These are phyloP conservation scores for Bolboschoenus planiculmis DNA, from an alignment of 176 grass and related monocot genomes.

Conservation along the genomic window DNA sequence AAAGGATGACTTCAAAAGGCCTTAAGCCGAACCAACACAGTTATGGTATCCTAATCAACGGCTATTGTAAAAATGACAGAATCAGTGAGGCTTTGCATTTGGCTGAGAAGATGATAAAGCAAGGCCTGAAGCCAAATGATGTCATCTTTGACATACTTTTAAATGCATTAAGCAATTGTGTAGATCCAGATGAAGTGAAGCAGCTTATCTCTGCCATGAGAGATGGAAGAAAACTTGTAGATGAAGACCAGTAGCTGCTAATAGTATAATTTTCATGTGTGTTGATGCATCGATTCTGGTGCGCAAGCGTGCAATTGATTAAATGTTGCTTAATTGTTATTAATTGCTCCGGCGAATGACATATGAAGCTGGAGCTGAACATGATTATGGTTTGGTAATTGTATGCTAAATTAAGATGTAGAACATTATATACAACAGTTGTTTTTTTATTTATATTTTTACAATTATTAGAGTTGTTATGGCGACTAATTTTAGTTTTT, in stretches of 20 bases:
- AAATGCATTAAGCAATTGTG: not conserved
- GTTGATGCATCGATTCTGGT: no score
- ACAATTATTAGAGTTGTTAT: no score
- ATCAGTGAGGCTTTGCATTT: not conserved
- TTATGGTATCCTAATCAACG: not conserved
- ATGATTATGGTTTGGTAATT: no score
- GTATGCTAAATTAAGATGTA: no score
- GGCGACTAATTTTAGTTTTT: no score
- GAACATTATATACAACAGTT: no score
- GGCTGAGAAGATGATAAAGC: not conserved
- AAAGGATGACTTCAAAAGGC: not conserved
- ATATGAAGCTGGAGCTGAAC: no score
- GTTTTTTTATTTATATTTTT: no score
- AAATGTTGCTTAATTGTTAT: no score
- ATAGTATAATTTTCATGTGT: no score
- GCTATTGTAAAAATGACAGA: not conserved
- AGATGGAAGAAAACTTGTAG: not conserved
- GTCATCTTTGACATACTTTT: not conserved
- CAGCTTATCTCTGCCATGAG: not conserved
- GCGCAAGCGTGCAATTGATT: no score
- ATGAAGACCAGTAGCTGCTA: not conserved
- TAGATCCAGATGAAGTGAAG: not conserved
- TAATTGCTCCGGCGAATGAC: no score
- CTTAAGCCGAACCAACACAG: not conserved
- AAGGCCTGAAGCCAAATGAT: not conserved